Evolutionary conservation across 2,329 filamentous ascomycete species (phyloP).

Genomic region (Graphium sp.): DNA sequence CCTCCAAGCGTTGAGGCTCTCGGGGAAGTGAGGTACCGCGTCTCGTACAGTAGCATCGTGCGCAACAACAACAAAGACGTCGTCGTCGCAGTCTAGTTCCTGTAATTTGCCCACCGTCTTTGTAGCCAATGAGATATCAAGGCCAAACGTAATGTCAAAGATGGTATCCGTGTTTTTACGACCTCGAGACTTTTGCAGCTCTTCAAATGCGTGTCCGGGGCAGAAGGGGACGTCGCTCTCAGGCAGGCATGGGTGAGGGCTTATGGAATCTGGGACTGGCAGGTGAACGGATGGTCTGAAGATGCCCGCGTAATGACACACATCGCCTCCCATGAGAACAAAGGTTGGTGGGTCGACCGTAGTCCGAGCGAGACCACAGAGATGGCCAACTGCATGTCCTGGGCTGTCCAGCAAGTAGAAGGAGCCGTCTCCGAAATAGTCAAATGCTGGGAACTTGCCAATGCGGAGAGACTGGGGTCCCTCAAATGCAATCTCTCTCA

Average conservation of each 20-base stretch:
- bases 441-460: conserved; percentile 17
- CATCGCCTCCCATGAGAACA: conserved; percentile 22
- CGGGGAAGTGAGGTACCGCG: conserved; percentile 9
- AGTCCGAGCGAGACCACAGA: conserved; percentile 21
- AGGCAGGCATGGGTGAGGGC: conserved; percentile 8
- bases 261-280: conserved; percentile 14
- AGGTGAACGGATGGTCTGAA: conserved; percentile 17
- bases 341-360: conserved; percentile 16
- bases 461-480: conserved; percentile 11
- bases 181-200: conserved; percentile 9
- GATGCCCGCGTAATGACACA: conserved; percentile 20
- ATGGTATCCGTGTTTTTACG: conserved; percentile 8
- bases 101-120: conserved; percentile 5
- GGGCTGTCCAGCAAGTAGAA: conserved; percentile 23
- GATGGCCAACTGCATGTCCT: conserved; percentile 21
- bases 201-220: conserved; percentile 8
- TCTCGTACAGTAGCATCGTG: conserved; percentile 9
- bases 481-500: conserved; percentile 13
- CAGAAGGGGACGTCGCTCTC: conserved; percentile 5
- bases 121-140: conserved; percentile 8
- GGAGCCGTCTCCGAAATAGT: conserved; percentile 23
- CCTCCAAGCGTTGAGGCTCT: conserved; percentile 10
- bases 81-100: conserved; percentile 9
- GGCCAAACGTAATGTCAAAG: conserved; percentile 10
- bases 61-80: conserved; percentile 10